These are phyloP conservation scores for Brettanomyces anomalus DNA, from an alignment of 805 yeast genomes.

Conservation along the genomic window DNA sequence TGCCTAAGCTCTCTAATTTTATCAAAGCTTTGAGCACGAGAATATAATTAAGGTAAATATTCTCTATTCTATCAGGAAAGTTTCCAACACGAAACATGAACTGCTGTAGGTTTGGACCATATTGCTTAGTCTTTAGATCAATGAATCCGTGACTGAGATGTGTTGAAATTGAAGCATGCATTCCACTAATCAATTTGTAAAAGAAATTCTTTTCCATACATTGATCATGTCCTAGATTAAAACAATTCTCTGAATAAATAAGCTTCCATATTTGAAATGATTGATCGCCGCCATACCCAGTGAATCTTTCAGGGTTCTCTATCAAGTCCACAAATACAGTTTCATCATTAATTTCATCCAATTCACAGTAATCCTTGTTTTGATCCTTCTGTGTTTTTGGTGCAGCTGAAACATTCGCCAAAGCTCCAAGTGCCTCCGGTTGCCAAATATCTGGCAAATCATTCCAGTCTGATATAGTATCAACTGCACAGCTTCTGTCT, in stretches of 20 bases:
- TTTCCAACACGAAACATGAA: conserved; percentile 89
- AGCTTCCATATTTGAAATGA: conserved; percentile 90
- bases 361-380: conserved; percentile 54
- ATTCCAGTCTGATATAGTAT: conserved; percentile 65
- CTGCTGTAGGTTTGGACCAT: conserved; percentile 74
- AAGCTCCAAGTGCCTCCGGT: conserved; percentile 58
- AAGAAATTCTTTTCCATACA: conserved; percentile 86
- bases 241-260: conserved; percentile 87
- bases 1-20: conserved; percentile 33
- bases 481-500: conserved; percentile 84
- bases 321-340: conserved; percentile 80
- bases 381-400: conserved; percentile 7
- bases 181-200: conserved; percentile 78
- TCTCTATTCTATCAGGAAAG: conserved; percentile 80
- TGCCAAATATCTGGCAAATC: conserved; percentile 66
- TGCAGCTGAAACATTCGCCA: conserved; percentile 28
- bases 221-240: conserved; percentile 35
- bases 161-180: conserved; percentile 93
- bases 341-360: conserved; percentile 51
- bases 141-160: conserved; percentile 82
- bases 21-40: conserved; percentile 73
- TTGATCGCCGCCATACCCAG: conserved; percentile 92
- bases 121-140: conserved; percentile 58
- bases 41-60: conserved; percentile 88
- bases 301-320: conserved; percentile 90